A percentile compares a stretch with the other conserved stretches of the same genome.
Evolutionary conservation across 2,329 filamentous ascomycete genomes (phyloP).

Genomic region (Aspergillus piperis): DNA sequence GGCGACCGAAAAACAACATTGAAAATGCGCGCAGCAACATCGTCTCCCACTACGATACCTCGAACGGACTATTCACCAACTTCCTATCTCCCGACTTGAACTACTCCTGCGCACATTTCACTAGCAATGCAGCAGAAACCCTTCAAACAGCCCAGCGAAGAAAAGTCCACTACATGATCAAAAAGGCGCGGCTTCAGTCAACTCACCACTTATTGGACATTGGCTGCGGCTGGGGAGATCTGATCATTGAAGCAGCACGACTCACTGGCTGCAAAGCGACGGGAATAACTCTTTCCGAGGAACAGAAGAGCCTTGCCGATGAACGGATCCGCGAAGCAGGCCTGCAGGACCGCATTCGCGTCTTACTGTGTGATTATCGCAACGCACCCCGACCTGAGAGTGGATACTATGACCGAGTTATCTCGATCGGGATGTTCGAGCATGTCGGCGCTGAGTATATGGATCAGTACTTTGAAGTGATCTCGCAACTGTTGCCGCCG

Average conservation of each 20-base stretch:
- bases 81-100: constrained; percentile 32
- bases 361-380: constrained; percentile 69
- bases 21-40: constrained; percentile 66
- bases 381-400: constrained; percentile 55
- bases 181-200: constrained; percentile 63
- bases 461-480: constrained; percentile 65
- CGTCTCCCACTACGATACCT: constrained; percentile 73
- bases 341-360: constrained; percentile 61
- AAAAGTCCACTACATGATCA: constrained; percentile 67
- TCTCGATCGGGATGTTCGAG: constrained; percentile 78
- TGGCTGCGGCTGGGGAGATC: constrained; percentile 73
- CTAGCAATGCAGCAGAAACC: constrained; percentile 55
- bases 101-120: constrained; percentile 61
- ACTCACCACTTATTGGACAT: constrained; percentile 73
- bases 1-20: constrained; percentile 59
- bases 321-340: constrained; percentile 63
- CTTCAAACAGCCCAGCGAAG: constrained; percentile 61
- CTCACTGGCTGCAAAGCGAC: constrained; percentile 69
- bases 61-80: constrained; percentile 34
- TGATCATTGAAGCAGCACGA: constrained; percentile 69
- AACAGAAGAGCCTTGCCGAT: constrained; percentile 70
- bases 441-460: constrained; percentile 70
- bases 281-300: constrained; percentile 66
- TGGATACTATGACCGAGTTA: constrained; percentile 69
- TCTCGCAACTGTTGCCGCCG: constrained; percentile 65